A percentile compares a stretch with the other conserved stretches of the same genome.
Conservation (phyloP, 345 rosid species). For the Raphanus raphanistrum region DNA sequence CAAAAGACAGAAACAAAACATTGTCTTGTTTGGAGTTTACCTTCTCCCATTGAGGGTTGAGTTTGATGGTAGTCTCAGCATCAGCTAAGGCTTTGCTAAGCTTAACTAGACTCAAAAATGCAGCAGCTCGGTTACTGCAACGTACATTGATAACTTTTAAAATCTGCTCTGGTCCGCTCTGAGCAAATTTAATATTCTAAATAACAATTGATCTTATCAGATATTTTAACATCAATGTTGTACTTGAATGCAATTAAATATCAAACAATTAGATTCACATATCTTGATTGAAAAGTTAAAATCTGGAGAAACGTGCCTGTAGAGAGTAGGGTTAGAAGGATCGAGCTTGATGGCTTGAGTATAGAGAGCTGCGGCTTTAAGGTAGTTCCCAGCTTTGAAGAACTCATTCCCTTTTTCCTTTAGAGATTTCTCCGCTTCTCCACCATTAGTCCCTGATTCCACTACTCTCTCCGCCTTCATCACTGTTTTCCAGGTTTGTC, state of each 20-base stretch:
- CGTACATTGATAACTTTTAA: background rate
- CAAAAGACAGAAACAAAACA: background rate
- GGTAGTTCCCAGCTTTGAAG: slow-evolving; percentile 92
- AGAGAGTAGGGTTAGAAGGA: slow-evolving; percentile 85
- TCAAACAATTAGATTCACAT: background rate
- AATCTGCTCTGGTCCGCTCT: background rate
- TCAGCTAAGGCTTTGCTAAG: slow-evolving; percentile 89
- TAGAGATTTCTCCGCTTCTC: slow-evolving; percentile 51
- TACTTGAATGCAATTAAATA: no score
- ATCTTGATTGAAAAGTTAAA: background rate
- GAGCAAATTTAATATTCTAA: background rate
- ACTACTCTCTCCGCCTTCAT: slow-evolving; percentile 50
- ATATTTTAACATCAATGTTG: no score
- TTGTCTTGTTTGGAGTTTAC: slow-evolving; percentile 32
- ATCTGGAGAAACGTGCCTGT: slow-evolving; percentile 50
- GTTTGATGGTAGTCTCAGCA: slow-evolving; percentile 76
- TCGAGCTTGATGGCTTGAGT: slow-evolving; percentile 97
- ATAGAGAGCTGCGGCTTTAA: slow-evolving; percentile 97
- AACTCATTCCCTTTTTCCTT: slow-evolving; percentile 92
- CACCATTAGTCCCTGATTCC: slow-evolving; percentile 46
- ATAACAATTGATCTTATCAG: no score
- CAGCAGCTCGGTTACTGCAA: slow-evolving; percentile 93
- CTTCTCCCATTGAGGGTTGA: slow-evolving; percentile 98
- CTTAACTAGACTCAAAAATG: slow-evolving; percentile 82
- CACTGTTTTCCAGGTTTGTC: slow-evolving; percentile 21